Base-by-base conservation (phyloP, 345 rosid genomes). In the Linum lewisii region DNA sequence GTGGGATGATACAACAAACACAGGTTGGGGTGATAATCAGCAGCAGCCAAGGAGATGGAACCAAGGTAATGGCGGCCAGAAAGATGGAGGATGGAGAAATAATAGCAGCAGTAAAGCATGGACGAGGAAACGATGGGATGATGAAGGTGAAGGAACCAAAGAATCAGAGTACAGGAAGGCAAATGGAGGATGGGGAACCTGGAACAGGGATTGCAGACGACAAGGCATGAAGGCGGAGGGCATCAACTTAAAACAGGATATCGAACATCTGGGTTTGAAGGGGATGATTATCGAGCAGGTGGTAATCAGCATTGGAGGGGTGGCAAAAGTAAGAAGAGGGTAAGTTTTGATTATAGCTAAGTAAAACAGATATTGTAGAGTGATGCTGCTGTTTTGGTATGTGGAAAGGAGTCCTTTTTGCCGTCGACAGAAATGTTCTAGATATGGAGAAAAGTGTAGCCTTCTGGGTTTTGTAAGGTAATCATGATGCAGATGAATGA, bases 191-290 rank as follows among this genome's bases (percentile, higher is more conserved):
- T 65, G 80, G 80, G 71, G 76, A 64, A 64, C 73, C 54, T 59
- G 79, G 79, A 72, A 69, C 7, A 66, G 38, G 32, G 69, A 75
- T 60, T 60, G 55, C 37, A 53, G 77, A n/a, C n/a, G n/a, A n/a
- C n/a, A 70, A 79, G 78, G 74, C 78, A 84, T 68, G 83, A 75
- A 73, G 72, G 68, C 71, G 56, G 71, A 50, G 59, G 34, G 7
- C 34, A 72, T 60, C 81, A 57, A 45, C 56, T 72, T 72, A 56
- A 9, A 22, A 57, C 59, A 20, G 57, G 63, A 54, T 71, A 79
- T 74, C 64, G 44, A 64, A 75, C 64, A 76, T 62, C 76, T 51
- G 74, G 84, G 73, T 73, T 67, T 62, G 61, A 45, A 26, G 73
- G 65, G 58, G 73, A 71, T 51, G 65, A 67, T 73, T 56, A 69